These are phyloP conservation scores for Aureococcus anophagefferens DNA, from an alignment of 108 stramenopile genomes.

Conservation along the genomic window DNA sequence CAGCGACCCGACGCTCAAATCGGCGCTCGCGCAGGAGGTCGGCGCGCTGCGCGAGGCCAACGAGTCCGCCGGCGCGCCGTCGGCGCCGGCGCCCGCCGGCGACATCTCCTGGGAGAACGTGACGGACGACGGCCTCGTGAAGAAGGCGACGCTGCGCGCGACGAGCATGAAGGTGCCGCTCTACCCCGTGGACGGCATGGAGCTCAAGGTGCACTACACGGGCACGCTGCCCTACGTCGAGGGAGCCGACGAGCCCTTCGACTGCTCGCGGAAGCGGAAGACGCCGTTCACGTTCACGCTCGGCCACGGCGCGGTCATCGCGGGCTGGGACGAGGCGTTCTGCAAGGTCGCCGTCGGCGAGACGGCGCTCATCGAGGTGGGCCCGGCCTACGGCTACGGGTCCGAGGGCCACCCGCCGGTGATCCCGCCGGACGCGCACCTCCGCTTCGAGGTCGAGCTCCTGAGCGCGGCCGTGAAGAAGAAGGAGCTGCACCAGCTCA, in stretches of 20 bases:
- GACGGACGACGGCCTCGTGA: too few species aligned
- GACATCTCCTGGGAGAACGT: too few species aligned
- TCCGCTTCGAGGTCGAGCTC: constrained; percentile 42
- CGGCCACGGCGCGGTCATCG: constrained; percentile 6
- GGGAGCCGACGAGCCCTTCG: neutral
- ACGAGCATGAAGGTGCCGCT: too few species aligned
- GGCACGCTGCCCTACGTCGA: too few species aligned
- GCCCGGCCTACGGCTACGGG: constrained; percentile 37
- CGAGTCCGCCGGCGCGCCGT: too few species aligned
- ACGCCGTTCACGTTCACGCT: constrained; percentile 10
- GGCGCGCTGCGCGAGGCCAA: too few species aligned
- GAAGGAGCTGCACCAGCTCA: constrained; percentile 54
- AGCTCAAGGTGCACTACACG: too few species aligned
- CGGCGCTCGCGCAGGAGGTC: too few species aligned
- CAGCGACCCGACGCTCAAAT: too few species aligned
- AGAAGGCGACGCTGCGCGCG: too few species aligned
- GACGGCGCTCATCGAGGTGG: neutral
- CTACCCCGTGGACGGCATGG: too few species aligned
- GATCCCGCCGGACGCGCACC: constrained; percentile 35
- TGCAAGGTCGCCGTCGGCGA: constrained; percentile 2
- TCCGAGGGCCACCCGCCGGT: constrained; percentile 23
- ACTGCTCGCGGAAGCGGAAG: constrained; percentile 3
- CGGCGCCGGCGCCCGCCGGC: too few species aligned
- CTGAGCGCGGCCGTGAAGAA: constrained; percentile 30
- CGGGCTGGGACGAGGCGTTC: constrained; percentile 15